Conservation (phyloP, 2,329 filamentous ascomycete genomes). For the Colletotrichum orchidophilum region DNA sequence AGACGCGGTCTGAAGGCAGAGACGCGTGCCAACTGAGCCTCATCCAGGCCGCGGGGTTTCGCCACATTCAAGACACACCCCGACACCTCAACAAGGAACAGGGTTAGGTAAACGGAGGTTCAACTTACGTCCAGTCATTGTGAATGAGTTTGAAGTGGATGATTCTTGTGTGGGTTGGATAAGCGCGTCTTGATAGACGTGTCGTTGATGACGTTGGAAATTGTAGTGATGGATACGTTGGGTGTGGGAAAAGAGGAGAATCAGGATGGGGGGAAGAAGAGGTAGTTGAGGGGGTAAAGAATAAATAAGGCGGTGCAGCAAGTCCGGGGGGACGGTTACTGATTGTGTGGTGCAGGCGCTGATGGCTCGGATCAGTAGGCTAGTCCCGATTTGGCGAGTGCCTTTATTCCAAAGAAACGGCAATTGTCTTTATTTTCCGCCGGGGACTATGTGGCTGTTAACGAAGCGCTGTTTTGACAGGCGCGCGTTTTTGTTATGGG, state of each 20-base stretch:
- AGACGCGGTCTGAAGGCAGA: slow-evolving; percentile 14
- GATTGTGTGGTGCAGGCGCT: slow-evolving; percentile 34
- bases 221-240: slow-evolving; percentile 5
- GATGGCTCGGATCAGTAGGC: slow-evolving; percentile 33
- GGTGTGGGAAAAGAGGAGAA: slow-evolving; percentile 30
- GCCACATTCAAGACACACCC: neutral
- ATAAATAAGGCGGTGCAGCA: slow-evolving; percentile 35
- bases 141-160: slow-evolving; percentile 53
- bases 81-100: slow-evolving; percentile 36
- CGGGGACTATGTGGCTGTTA: slow-evolving; percentile 28
- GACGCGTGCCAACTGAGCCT: slow-evolving; percentile 3
- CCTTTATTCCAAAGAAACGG: slow-evolving; percentile 32
- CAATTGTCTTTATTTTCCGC: slow-evolving; percentile 32
- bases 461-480: slow-evolving; percentile 11
- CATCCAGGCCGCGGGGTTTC: slow-evolving; percentile 14
- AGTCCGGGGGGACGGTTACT: slow-evolving; percentile 34
- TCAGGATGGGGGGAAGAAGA: slow-evolving; percentile 30
- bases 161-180: slow-evolving; percentile 25
- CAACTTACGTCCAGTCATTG: slow-evolving; percentile 78
- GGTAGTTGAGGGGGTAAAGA: slow-evolving; percentile 30
- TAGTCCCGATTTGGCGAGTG: slow-evolving; percentile 36
- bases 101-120: slow-evolving; percentile 24
- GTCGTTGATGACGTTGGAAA: slow-evolving; percentile 37
- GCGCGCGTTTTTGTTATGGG: slow-evolving; percentile 16
- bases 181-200: slow-evolving; percentile 24